Percentiles rank a stretch among this genome's conserved stretches.
Conservation (phyloP, 2,329 filamentous ascomycete genomes). For the Botrytis tulipae region DNA sequence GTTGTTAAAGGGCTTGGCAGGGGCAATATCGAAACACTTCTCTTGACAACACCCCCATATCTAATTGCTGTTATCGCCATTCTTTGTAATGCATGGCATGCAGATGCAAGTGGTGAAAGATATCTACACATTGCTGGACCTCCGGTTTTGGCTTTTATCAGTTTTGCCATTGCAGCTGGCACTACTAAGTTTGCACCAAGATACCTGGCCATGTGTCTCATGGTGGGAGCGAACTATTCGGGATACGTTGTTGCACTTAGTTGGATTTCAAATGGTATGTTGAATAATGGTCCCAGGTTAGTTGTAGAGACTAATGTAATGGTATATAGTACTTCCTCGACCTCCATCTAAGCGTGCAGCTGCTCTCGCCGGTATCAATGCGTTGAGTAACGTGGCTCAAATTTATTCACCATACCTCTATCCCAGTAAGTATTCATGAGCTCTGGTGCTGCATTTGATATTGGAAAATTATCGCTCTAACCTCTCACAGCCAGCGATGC, state of each 20-base stretch:
- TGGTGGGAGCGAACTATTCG: constrained; percentile 13
- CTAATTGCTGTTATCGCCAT: constrained; percentile 27
- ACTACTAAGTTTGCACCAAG: constrained; percentile 25
- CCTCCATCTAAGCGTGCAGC: constrained; percentile 29
- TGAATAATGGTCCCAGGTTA: background rate
- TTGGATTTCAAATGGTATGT: constrained; percentile 63
- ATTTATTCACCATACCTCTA: constrained; percentile 65
- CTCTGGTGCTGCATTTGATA: too few relatives aligned
- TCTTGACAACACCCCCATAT: constrained; percentile 28
- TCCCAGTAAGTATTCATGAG: background rate
- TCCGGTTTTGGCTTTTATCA: constrained; percentile 25
- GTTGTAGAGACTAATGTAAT: background rate
- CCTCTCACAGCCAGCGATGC: constrained; percentile 1
- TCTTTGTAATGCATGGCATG: constrained; percentile 21
- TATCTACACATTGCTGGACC: constrained; percentile 26
- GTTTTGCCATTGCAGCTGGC: constrained; percentile 26
- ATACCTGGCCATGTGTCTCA: constrained; percentile 25
- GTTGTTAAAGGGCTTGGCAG: constrained; percentile 11
- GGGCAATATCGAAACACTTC: background rate
- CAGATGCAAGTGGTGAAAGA: constrained; percentile 25
- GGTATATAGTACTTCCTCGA: constrained; percentile 39
- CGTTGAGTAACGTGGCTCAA: constrained; percentile 53
- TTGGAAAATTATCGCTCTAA: background rate
- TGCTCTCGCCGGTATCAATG: constrained; percentile 27
- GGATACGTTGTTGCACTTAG: constrained; percentile 52